These are phyloP conservation scores for Calamus simplicifolius DNA, from an alignment of 176 grass and related monocot species.

Conservation along the genomic window DNA sequence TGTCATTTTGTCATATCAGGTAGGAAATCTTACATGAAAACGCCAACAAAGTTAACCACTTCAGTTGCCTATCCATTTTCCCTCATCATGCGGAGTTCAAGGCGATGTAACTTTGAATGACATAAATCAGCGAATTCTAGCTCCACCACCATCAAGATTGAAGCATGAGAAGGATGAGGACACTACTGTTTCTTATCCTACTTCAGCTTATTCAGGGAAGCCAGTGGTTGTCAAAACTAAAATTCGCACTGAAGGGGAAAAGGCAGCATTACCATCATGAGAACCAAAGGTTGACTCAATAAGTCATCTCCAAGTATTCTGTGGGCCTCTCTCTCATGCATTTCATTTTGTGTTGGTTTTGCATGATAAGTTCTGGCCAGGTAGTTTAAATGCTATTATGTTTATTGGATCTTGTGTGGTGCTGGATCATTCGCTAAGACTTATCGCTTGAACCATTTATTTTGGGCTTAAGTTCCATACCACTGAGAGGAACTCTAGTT, in stretches of 20 bases:
- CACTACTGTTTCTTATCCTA: slow-evolving; percentile 10
- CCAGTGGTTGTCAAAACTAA: slow-evolving; percentile 80
- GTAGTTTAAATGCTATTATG: not conserved
- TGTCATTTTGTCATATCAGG: slow-evolving; percentile 9
- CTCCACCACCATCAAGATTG: slow-evolving; percentile 49
- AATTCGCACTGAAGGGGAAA: slow-evolving; percentile 79
- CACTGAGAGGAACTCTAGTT: no score
- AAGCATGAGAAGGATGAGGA: slow-evolving; percentile 50
- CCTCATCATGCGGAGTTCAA: slow-evolving; percentile 49
- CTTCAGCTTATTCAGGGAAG: slow-evolving; percentile 75
- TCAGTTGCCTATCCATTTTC: slow-evolving; percentile 70
- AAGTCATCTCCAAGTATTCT: not conserved
- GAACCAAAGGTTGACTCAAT: slow-evolving; percentile 46
- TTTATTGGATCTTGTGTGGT: not conserved
- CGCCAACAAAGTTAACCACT: slow-evolving; percentile 37
- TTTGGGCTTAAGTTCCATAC: no score
- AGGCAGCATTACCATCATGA: slow-evolving; percentile 87
- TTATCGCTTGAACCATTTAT: no score
- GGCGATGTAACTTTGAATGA: slow-evolving; percentile 61
- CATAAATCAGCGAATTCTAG: slow-evolving; percentile 67
- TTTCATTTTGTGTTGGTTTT: slow-evolving; percentile 1
- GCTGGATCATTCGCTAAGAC: no score
- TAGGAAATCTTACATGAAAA: slow-evolving; percentile 44
- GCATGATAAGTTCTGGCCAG: not conserved
- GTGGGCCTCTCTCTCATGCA: not conserved